These are phyloP conservation scores for Crithidia sp. DNA, from an alignment of 208 protist genomes.

Conservation along the genomic window DNA sequence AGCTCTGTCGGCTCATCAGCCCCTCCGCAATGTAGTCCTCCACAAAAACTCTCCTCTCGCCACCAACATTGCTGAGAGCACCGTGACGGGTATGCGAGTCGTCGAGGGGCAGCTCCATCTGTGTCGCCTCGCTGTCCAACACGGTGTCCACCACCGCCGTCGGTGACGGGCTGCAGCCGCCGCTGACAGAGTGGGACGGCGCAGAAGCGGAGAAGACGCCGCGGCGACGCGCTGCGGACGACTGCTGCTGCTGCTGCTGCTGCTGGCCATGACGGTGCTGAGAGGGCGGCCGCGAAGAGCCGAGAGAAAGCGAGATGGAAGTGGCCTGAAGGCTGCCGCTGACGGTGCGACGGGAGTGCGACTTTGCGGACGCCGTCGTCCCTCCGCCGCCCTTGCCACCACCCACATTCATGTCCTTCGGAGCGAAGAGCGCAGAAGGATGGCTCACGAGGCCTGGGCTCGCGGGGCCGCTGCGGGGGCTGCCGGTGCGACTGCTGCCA, in stretches of 20 bases:
- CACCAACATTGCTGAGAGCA: no score
- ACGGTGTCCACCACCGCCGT: background rate
- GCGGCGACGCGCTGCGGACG: background rate
- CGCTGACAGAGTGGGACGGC: background rate
- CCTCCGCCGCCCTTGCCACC: no score
- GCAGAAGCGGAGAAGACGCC: no score
- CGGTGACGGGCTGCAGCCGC: background rate
- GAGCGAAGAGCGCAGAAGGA: slow-evolving; percentile 10
- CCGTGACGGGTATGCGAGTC: no score
- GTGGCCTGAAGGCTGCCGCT: slow-evolving; percentile 1
- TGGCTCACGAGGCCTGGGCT: slow-evolving; percentile 10
- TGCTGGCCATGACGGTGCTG: background rate
- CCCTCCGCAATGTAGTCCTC: background rate
- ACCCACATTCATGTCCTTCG: slow-evolving; percentile 25
- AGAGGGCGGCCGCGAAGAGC: slow-evolving; percentile 1
- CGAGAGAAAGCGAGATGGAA: slow-evolving; percentile 12
- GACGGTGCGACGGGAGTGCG: background rate
- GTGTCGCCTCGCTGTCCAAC: slow-evolving; percentile 26
- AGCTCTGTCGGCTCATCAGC: background rate
- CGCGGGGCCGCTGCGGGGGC: slow-evolving; percentile 22
- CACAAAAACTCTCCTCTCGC: background rate
- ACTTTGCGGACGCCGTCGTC: background rate
- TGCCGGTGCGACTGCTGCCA: slow-evolving; percentile 12
- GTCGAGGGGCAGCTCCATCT: slow-evolving; percentile 12
- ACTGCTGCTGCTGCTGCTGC: background rate